Evolutionary conservation across 441 rosid species (phyloP).

Genomic region (Metrosideros polymorpha): DNA sequence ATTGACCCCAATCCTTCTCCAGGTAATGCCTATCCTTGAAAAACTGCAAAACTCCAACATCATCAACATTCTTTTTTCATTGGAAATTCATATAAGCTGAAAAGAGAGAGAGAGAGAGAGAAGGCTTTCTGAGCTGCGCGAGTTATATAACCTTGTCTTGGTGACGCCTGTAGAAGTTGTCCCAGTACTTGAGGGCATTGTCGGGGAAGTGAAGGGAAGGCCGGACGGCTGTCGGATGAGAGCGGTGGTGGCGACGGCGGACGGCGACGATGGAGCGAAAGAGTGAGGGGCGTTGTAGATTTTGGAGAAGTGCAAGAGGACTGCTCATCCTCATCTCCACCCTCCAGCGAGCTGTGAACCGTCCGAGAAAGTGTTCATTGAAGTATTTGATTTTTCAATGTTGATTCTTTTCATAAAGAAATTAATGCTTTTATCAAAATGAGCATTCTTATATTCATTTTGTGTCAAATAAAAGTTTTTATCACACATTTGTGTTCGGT

Average conservation of each 20-base stretch:
- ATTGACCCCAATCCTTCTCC: constrained; percentile 26
- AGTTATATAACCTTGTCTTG: constrained; percentile 11
- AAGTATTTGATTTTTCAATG: fast-evolving
- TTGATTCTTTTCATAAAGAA: too few relatives aligned
- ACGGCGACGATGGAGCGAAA: neutral
- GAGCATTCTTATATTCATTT: too few relatives aligned
- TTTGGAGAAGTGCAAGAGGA: neutral
- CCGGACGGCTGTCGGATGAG: neutral
- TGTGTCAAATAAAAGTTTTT: too few relatives aligned
- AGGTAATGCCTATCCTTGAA: constrained; percentile 34
- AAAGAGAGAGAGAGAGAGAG: neutral
- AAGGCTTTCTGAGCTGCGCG: neutral
- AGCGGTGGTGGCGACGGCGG: neutral
- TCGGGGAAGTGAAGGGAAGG: constrained; percentile 7
- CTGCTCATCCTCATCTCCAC: neutral
- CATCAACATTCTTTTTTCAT: neutral
- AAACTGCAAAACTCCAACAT: constrained; percentile 4
- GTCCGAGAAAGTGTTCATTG: fast-evolving
- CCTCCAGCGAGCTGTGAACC: neutral
- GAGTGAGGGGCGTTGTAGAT: neutral
- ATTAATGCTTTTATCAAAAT: too few relatives aligned
- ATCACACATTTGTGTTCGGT: too few relatives aligned
- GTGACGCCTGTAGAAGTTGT: constrained; percentile 25
- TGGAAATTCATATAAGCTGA: neutral
- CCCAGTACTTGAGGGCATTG: constrained; percentile 22